These are phyloP conservation scores for Bonia amplexicaulis DNA, from an alignment of 176 grass and related monocot genomes.

Conservation along the genomic window DNA sequence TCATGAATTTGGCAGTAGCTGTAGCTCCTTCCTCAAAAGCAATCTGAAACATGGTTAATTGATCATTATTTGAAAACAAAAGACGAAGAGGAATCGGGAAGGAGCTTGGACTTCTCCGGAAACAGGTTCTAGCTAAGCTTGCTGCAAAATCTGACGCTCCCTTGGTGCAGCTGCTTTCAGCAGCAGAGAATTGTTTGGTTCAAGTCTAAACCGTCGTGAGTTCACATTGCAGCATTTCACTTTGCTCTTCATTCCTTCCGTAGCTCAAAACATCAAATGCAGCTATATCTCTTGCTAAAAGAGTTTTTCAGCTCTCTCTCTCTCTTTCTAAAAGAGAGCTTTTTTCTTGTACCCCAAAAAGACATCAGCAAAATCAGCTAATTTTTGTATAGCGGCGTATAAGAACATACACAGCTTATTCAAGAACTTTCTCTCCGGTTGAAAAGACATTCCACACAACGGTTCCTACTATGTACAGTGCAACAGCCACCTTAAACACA, in stretches of 20 bases:
- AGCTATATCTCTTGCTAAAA: conserved; percentile 25
- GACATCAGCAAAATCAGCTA: conserved; percentile 26
- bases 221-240: neutral
- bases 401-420: conserved; percentile 35
- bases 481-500: conserved; percentile 84
- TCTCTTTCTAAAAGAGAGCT: neutral
- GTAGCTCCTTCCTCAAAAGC: neutral
- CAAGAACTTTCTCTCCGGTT: conserved; percentile 80
- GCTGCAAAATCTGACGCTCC: neutral
- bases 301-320: neutral
- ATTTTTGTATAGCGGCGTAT: neutral
- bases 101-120: conserved; percentile 7
- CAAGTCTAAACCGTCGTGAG: neutral
- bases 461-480: conserved; percentile 74
- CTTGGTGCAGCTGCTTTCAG: conserved; percentile 22
- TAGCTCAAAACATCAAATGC: neutral
- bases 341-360: neutral
- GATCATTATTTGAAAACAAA: neutral
- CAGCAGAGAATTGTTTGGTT: neutral
- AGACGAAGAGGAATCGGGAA: neutral
- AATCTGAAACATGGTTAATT: neutral
- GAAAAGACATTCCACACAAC: conserved; percentile 93
- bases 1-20: conserved; percentile 18
- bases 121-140: neutral
- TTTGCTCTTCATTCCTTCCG: neutral